Evolutionary conservation across 2,329 filamentous ascomycete genomes (phyloP).

Genomic region (Mariannaea elegans): DNA sequence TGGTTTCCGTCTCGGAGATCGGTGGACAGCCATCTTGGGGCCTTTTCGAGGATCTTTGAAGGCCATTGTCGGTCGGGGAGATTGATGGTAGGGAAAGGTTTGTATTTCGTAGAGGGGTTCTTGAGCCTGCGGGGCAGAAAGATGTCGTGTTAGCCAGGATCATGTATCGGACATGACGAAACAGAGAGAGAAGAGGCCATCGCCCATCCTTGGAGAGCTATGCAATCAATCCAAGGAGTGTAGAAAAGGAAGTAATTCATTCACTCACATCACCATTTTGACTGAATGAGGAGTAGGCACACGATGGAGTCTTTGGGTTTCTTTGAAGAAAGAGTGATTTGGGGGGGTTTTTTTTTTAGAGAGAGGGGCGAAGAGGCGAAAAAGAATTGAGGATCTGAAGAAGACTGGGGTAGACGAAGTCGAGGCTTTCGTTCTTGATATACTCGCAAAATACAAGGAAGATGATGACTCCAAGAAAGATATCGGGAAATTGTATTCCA

Average conservation of each 20-base stretch:
- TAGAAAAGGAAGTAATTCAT: not conserved
- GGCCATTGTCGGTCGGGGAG: slow-evolving; percentile 85
- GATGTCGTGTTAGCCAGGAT: not conserved
- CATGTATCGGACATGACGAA: not conserved
- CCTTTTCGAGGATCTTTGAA: slow-evolving; percentile 80
- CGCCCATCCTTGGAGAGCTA: not conserved
- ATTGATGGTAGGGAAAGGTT: slow-evolving; percentile 66
- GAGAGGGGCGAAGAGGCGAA: not conserved
- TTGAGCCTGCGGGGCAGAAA: slow-evolving; percentile 64
- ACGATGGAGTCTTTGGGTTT: not conserved
- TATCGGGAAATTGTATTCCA: not conserved
- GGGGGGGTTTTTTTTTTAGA: not conserved
- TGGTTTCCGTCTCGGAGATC: slow-evolving; percentile 91
- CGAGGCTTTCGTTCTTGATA: not conserved
- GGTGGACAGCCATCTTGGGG: slow-evolving; percentile 90
- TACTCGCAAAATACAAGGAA: not conserved
- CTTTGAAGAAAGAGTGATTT: not conserved
- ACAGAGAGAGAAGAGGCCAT: not conserved
- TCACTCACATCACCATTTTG: slow-evolving; percentile 23
- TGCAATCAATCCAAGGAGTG: not conserved
- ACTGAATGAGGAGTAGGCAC: slow-evolving; percentile 11
- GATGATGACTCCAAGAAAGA: not conserved
- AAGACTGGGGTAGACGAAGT: not conserved
- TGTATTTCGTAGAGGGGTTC: slow-evolving; percentile 81
- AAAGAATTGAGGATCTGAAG: not conserved